These are phyloP conservation scores for Rosa chinensis DNA, from an alignment of 306 rosid species.

Conservation along the genomic window DNA sequence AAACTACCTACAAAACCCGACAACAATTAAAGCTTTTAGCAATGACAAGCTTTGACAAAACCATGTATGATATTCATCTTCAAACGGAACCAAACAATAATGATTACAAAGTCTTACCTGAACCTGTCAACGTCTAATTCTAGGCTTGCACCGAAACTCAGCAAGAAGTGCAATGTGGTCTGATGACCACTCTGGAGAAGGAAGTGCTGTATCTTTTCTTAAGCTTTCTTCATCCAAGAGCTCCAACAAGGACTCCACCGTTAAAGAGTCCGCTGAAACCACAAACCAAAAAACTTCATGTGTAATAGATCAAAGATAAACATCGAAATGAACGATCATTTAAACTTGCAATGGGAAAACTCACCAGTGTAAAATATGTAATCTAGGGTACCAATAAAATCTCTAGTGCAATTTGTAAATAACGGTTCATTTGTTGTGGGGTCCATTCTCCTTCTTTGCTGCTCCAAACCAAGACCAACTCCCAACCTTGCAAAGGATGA, in stretches of 20 bases:
- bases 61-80: neutral
- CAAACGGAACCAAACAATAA: neutral
- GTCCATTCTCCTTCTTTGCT: conserved; percentile 79
- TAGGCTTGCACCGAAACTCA: conserved; percentile 87
- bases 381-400: conserved; percentile 93
- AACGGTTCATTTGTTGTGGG: conserved; percentile 80
- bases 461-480: conserved; percentile 65
- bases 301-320: conserved; percentile 1
- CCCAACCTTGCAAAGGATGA: conserved; percentile 78
- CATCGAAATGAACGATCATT: conserved; percentile 6
- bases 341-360: conserved; percentile 13
- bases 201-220: conserved; percentile 98
- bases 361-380: conserved; percentile 96
- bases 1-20: neutral
- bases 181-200: conserved; percentile 99
- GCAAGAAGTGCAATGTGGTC: conserved; percentile 97
- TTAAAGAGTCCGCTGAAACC: conserved; percentile 87
- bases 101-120: conserved; percentile 29
- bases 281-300: conserved; percentile 6
- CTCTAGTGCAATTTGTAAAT: conserved; percentile 89
- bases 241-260: conserved; percentile 91
- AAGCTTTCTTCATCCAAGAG: conserved; percentile 93
- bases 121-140: conserved; percentile 71
- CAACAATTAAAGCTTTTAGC: neutral
- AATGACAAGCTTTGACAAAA: neutral